Base-by-base conservation (phyloP, 148 eudicot species). In the Rhododendron williamsianum region DNA sequence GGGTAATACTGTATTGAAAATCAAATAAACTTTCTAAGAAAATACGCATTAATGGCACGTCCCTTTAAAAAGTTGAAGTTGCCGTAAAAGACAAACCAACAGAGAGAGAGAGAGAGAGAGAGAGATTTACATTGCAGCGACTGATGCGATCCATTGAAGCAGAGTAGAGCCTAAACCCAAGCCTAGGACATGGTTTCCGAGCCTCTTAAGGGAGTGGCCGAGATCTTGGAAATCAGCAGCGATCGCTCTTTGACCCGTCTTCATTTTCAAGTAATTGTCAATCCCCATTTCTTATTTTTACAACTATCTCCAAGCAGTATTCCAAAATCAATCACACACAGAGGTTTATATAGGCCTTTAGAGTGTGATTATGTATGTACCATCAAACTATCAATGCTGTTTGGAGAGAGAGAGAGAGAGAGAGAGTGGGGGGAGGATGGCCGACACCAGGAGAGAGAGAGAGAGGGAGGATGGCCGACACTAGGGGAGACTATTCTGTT, bases 131-230 rank as follows among this genome's bases (percentile, higher is more conserved):
- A 93, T 90, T 78, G 95, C 95, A 49, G 94, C 89, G 78, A 73
- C 0, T 27, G 94, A 84, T 87, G 94, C 95, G 84, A 93, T 35
- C 93, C 92, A 92, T 78, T 92, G 92, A 81, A 93, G 88, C 35
- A 91, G 65, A 78, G 85, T 5, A 21, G 91, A 78, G 60, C 90
- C 91, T 18, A 93, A 72, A 4, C 94, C 89, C 72, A 86, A 43
- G 33, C 92, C 87, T 0, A 86, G 60, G 4, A 89, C 85, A 71
- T 93, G 90, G 82, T 82, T 84, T 80, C 90, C 91, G 49, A 93
- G 90, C 78, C 86, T 91, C 84, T 88, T 87, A 0, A 90, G 89
- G 25, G 93, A 88, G 52, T 73, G 81, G 0, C 56, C 83, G 0
- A 93, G n/a, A 13, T 92, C 93, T 43, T 87, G 83, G 7, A 90